These are phyloP conservation scores for Afroboletus lepidellus DNA, from an alignment of 1,284 basidiomycete genomes.

Conservation along the genomic window DNA sequence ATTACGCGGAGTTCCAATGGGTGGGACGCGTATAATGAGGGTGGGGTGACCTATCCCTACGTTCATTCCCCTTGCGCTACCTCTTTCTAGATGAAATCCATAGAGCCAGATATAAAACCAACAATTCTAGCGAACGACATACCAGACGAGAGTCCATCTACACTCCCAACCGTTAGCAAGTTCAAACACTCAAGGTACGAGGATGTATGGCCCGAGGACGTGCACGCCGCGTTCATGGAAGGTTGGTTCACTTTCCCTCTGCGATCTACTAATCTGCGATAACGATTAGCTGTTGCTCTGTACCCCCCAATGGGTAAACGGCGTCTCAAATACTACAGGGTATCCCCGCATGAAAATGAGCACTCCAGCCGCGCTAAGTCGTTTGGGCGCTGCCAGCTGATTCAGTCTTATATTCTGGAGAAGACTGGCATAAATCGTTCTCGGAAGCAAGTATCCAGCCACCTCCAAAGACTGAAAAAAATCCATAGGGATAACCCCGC, in stretches of 20 bases:
- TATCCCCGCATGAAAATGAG: slow-evolving; percentile 21
- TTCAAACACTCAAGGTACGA: slow-evolving; percentile 35
- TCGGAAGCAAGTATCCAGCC: slow-evolving; percentile 34
- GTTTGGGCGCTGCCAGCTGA: slow-evolving; percentile 36
- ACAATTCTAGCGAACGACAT: slow-evolving; percentile 4
- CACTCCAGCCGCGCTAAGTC: slow-evolving; percentile 23
- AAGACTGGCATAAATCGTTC: slow-evolving; percentile 36
- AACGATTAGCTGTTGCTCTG: slow-evolving; percentile 23
- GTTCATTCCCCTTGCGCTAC: slow-evolving; percentile 8
- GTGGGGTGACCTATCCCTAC: slow-evolving; percentile 1
- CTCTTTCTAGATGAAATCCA: slow-evolving; percentile 23
- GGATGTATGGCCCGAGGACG: slow-evolving; percentile 36
- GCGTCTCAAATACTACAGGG: slow-evolving; percentile 34
- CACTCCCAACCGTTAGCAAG: slow-evolving; percentile 7
- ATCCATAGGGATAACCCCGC: slow-evolving; percentile 31
- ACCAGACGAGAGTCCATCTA: not conserved
- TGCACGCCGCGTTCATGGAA: slow-evolving; percentile 38
- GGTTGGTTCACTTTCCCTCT: slow-evolving; percentile 16
- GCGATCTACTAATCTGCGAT: slow-evolving; percentile 7
- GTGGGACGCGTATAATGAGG: slow-evolving; percentile 11
- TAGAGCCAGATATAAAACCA: slow-evolving; percentile 19
- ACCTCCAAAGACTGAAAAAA: slow-evolving; percentile 34
- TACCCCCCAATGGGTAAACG: slow-evolving; percentile 38
- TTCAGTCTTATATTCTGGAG: slow-evolving; percentile 36
- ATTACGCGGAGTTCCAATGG: slow-evolving; percentile 27